Evolutionary conservation across 2,329 filamentous ascomycete genomes (phyloP).

Genomic region (Clonostachys rosea): DNA sequence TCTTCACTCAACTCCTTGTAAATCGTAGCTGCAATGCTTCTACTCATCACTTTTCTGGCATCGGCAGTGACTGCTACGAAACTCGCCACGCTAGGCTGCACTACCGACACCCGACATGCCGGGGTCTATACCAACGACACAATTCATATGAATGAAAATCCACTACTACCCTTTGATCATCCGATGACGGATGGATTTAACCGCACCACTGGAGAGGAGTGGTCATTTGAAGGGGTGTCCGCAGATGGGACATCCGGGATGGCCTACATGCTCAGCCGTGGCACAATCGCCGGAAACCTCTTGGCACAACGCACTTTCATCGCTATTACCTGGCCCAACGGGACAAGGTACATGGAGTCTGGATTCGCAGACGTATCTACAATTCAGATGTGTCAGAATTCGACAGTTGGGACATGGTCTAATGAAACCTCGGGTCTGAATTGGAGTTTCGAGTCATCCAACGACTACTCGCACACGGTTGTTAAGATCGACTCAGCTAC

Average conservation of each 20-base stretch:
- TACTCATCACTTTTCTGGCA: conserved; percentile 4
- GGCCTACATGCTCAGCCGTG: conserved; percentile 6
- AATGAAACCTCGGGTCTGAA: conserved; percentile 2
- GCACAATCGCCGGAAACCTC: conserved; percentile 5
- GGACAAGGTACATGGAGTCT: conserved; percentile 9
- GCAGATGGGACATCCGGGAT: conserved; percentile 7
- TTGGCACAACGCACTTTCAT: conserved; percentile 7
- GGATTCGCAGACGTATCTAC: conserved; percentile 6
- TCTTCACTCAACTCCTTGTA: conserved; percentile 2
- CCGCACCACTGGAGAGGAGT: conserved; percentile 4
- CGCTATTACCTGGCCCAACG: conserved; percentile 8
- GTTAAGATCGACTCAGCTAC: conserved; percentile 9
- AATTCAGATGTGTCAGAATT: conserved; percentile 4
- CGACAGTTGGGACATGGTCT: conserved; percentile 4
- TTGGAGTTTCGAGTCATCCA: conserved; percentile 7
- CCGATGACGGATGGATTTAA: conserved; percentile 3
- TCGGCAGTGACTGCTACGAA: conserved; percentile 5
- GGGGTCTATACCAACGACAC: conserved; percentile 3
- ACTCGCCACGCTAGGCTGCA: conserved; percentile 2
- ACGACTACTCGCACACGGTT: conserved; percentile 6
- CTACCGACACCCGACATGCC: conserved; percentile 3
- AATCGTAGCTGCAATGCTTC: conserved; percentile 3
- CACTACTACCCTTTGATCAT: conserved; percentile 2
- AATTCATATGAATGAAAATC: conserved; percentile 4
- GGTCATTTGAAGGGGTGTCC: conserved; percentile 6